Evolutionary conservation across 805 yeast genomes (phyloP).

Genomic region (Kluyveromyces lactis): DNA sequence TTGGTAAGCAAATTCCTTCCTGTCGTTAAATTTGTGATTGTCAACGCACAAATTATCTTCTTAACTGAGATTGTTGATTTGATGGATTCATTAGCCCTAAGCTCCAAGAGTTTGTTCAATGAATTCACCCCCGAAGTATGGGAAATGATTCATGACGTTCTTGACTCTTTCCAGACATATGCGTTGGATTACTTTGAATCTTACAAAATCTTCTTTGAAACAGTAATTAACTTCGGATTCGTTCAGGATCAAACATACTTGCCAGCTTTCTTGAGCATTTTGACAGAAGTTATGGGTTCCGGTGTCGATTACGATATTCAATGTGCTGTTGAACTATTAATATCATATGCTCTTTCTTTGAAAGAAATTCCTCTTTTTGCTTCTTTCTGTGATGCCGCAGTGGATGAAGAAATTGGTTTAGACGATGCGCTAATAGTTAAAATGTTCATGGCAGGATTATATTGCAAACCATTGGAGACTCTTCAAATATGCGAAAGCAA

Average conservation of each 20-base stretch:
- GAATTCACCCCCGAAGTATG: conserved; percentile 44
- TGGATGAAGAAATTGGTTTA: conserved; percentile 29
- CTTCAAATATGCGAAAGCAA: conserved; percentile 41
- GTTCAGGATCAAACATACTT: conserved; percentile 24
- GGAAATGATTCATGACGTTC: conserved; percentile 40
- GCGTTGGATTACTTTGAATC: conserved; percentile 52
- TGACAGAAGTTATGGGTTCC: conserved; percentile 23
- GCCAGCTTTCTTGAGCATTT: conserved; percentile 21
- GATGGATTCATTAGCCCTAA: conserved; percentile 45
- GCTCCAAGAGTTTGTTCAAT: conserved; percentile 38
- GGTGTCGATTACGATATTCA: conserved; percentile 33
- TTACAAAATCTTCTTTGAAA: conserved; percentile 49
- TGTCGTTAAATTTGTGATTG: conserved; percentile 48
- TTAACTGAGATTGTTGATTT: conserved; percentile 58
- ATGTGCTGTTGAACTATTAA: conserved; percentile 29
- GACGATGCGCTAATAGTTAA: conserved; percentile 45
- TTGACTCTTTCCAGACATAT: conserved; percentile 49
- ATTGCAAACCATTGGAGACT: conserved; percentile 51
- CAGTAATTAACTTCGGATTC: conserved; percentile 45
- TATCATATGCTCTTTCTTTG: conserved; percentile 25
- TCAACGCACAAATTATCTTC: conserved; percentile 51
- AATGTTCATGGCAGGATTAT: conserved; percentile 52
- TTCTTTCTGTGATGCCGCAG: conserved; percentile 19
- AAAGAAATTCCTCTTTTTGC: conserved; percentile 26
- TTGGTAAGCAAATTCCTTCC: conserved; percentile 50